Base-by-base conservation (phyloP, 257 asterid species). In the Prunella vulgaris region DNA sequence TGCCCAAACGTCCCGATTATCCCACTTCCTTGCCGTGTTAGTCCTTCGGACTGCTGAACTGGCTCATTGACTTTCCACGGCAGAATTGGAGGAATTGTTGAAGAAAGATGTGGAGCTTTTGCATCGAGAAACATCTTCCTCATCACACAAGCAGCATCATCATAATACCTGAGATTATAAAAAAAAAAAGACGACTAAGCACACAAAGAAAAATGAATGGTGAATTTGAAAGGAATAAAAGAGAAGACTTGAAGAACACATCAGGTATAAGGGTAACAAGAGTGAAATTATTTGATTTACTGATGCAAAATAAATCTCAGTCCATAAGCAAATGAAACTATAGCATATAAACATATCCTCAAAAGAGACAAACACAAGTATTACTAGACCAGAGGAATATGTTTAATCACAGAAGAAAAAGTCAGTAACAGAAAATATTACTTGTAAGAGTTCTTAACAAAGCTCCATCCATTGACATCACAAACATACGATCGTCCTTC, bases 381-480 rank as follows among this genome's bases (percentile, higher is more conserved):
- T 28, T 15, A 68, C 28, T 54, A 33, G 59, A 40, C 54, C 15
- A 6, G 51, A 71, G 28, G 66, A 52, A 71, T 57, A 46, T 8
- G 10, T 59, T 33, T 35, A 64, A 40, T 28, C 44, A 48, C 21
- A 63, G 27, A 49, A 35, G 65, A 37, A 24, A 22, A 74, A 42
- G 69, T 30, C 35, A 71, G 72, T 49, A 38, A 56, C 20, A 35
- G 65, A 70, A 76, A 58, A 51, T 5, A 56, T 77, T 78, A 93
- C 99, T 90, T 93, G 90, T 90, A 75, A 57, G 97, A 90, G 74
- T 93, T 93, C 81, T 93, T 93, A 56, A 90, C 99, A 80, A 90
- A 93, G 81, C 99, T 90, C 97, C 97, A 93, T 48, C 99, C 99
- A 73, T 93, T 93, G 79, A 93, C 97, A 82, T 90, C 98, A 82